phyloP scores from a whole-genome alignment of 805 yeast species.

The Wickerhamomyces ciferrii region DNA sequence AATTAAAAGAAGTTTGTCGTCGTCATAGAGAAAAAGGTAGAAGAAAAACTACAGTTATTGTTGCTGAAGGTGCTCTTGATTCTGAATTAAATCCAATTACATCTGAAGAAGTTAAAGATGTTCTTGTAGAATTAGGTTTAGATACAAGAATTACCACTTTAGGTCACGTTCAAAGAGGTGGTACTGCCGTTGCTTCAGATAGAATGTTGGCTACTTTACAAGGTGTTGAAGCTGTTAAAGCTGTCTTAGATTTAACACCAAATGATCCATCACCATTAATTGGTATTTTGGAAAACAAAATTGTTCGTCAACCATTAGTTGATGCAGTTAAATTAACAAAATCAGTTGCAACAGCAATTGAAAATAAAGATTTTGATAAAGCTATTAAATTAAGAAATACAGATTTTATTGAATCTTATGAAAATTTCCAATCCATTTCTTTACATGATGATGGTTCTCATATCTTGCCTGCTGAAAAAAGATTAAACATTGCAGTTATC shows the following conservation, averaged over 20 bases:
- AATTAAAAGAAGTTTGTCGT: constrained; percentile 66
- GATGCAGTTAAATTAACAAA: constrained; percentile 88
- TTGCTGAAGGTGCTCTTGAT: constrained; percentile 97
- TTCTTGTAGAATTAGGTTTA: constrained; percentile 75
- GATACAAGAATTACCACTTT: constrained; percentile 94
- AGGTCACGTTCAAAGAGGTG: constrained; percentile 99
- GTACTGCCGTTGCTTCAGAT: constrained; percentile 95
- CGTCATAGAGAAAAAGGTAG: constrained; percentile 85
- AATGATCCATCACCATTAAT: constrained; percentile 93
- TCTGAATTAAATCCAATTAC: constrained; percentile 75
- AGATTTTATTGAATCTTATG: constrained; percentile 77
- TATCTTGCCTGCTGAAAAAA: constrained; percentile 50
- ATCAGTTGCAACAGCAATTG: constrained; percentile 87
- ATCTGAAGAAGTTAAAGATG: constrained; percentile 75
- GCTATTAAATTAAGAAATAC: constrained; percentile 88
- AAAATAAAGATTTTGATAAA: constrained; percentile 67
- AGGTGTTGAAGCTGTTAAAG: constrained; percentile 96
- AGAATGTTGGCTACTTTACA: constrained; percentile 89
- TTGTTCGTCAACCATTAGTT: constrained; percentile 77
- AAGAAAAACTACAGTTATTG: constrained; percentile 92
- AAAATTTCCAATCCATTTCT: constrained; percentile 64
- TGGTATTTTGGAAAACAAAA: constrained; percentile 82
- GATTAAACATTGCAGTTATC: constrained; percentile 75
- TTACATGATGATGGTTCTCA: constrained; percentile 63
- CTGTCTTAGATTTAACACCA: constrained; percentile 84